A percentile compares a stretch with the other conserved stretches of the same genome.
phyloP scores from a whole-genome alignment of 345 rosid genomes.

The Cardamine resedifolia region DNA sequence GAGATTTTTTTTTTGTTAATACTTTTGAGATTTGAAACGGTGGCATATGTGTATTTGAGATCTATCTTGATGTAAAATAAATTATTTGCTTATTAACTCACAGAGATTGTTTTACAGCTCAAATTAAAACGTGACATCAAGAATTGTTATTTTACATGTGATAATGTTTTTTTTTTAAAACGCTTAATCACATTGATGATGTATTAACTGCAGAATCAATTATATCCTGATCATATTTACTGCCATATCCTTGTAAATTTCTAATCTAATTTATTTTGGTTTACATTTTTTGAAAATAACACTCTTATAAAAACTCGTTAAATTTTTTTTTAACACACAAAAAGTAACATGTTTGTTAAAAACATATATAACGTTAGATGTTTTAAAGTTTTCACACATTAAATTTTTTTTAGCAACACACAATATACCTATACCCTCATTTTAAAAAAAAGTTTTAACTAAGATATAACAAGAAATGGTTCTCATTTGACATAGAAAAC shows the following conservation, averaged over 20 bases:
- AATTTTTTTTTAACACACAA: no score
- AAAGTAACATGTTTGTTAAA: not conserved
- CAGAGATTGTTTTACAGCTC: not conserved
- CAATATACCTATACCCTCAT: no score
- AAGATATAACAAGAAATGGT: not conserved
- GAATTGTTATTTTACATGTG: not conserved
- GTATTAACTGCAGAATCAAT: not conserved
- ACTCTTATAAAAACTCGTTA: not conserved
- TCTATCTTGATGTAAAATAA: not conserved
- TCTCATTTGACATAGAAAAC: not conserved
- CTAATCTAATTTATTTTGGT: not conserved
- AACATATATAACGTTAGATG: not conserved
- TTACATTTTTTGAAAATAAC: not conserved
- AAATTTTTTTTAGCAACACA: no score
- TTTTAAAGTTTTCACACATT: not conserved
- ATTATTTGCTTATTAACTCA: not conserved
- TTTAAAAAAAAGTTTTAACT: no score
- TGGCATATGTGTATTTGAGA: not conserved
- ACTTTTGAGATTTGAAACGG: not conserved
- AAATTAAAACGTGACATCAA: not conserved
- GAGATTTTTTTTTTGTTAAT: no score
- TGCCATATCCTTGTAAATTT: not conserved
- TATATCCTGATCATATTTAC: not conserved
- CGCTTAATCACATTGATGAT: not conserved
- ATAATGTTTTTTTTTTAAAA: not conserved